These are phyloP conservation scores for Ustilago lituana DNA, from an alignment of 1,284 basidiomycete species.

Conservation along the genomic window DNA sequence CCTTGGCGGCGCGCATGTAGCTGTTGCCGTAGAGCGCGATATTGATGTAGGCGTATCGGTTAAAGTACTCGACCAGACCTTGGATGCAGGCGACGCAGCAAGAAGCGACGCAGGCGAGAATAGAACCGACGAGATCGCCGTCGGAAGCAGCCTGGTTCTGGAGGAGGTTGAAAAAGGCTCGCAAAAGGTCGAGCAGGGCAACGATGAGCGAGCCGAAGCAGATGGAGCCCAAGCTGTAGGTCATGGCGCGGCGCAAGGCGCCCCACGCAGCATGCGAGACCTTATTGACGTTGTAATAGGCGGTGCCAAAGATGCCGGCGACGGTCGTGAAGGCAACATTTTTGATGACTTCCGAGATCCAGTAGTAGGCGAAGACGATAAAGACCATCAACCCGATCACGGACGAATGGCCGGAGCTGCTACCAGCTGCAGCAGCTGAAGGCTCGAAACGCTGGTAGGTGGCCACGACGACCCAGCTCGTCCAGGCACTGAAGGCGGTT, in stretches of 20 bases:
- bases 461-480: conserved; percentile 57
- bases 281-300: conserved; percentile 68
- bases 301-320: conserved; percentile 58
- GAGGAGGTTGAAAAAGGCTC: conserved; percentile 75
- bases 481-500: conserved; percentile 58
- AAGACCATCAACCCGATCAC: conserved; percentile 63
- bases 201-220: conserved; percentile 90
- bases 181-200: conserved; percentile 80
- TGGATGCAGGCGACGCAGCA: conserved; percentile 72
- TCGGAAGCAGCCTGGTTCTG: conserved; percentile 77
- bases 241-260: conserved; percentile 82
- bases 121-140: conserved; percentile 79
- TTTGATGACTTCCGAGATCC: conserved; percentile 61
- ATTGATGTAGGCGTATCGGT: conserved; percentile 74
- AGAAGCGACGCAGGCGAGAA: conserved; percentile 80
- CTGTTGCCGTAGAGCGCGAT: conserved; percentile 89
- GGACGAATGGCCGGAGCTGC: conserved; percentile 39
- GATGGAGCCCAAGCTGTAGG: conserved; percentile 85
- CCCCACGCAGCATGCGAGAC: conserved; percentile 73
- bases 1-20: conserved; percentile 85
- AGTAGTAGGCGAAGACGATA: conserved; percentile 54
- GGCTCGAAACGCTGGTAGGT: conserved; percentile 60
- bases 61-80: conserved; percentile 71
- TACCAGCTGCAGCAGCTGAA: conserved; percentile 32
- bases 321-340: conserved; percentile 60